Percentiles rank a stretch among this genome's conserved stretches.
phyloP scores from a whole-genome alignment of 2,329 filamentous ascomycete genomes.

The Cladophialophora psammophila region DNA sequence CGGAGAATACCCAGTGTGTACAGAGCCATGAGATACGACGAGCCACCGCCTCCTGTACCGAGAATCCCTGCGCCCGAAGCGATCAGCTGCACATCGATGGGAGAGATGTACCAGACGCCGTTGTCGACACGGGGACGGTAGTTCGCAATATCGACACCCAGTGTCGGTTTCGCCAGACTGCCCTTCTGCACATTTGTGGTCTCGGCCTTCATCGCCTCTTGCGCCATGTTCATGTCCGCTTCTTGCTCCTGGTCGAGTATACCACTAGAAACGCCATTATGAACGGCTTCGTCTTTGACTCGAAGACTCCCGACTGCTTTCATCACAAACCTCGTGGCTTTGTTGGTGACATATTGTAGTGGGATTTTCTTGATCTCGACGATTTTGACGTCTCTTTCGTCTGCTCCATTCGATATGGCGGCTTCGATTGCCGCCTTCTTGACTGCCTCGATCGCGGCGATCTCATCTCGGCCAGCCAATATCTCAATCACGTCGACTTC shows the following conservation, averaged over 20 bases:
- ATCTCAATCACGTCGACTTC: conserved; percentile 61
- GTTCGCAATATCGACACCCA: conserved; percentile 42
- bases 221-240: conserved; percentile 35
- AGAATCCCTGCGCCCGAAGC: conserved; percentile 49
- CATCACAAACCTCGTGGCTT: conserved; percentile 47
- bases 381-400: conserved; percentile 40
- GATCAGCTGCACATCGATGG: conserved; percentile 49
- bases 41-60: conserved; percentile 52
- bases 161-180: conserved; percentile 23
- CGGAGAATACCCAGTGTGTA: conserved; percentile 51
- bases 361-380: conserved; percentile 46
- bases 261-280: conserved; percentile 38
- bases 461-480: conserved; percentile 39
- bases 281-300: conserved; percentile 9
- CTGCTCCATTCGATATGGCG: conserved; percentile 34
- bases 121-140: conserved; percentile 46
- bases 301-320: conserved; percentile 51
- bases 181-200: conserved; percentile 23
- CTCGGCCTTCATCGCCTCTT: conserved; percentile 36
- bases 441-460: conserved; percentile 38
- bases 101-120: conserved; percentile 48
- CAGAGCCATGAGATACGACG: conserved; percentile 56
- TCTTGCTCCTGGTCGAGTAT: conserved; percentile 40
- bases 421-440: conserved; percentile 39
- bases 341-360: conserved; percentile 43